phyloP scores from a whole-genome alignment of 2,329 filamentous ascomycete genomes.

The Diaporthe aspalathi region DNA sequence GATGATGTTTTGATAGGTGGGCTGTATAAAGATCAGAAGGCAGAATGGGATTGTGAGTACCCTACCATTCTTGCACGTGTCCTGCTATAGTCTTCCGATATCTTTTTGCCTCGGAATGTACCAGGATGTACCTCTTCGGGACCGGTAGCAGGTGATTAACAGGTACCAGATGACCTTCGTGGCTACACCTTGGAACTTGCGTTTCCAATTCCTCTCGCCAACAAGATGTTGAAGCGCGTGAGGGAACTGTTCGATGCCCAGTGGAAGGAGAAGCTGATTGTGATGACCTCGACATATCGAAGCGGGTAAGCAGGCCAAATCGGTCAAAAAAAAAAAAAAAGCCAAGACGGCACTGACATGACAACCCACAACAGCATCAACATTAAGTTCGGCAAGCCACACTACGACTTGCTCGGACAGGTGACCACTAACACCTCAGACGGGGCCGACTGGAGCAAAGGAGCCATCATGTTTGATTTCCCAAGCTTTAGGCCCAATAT shows the following conservation, averaged over 20 bases:
- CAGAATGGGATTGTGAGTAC: conserved; percentile 59
- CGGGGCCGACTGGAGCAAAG: conserved; percentile 61
- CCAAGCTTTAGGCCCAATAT: conserved; percentile 58
- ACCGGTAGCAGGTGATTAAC: too few relatives aligned
- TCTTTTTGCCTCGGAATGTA: too few relatives aligned
- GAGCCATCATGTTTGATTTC: conserved; percentile 66
- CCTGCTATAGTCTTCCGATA: too few relatives aligned
- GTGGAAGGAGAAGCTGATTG: conserved; percentile 51
- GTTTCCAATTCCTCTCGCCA: conserved; percentile 62
- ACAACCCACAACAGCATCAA: conserved; percentile 15
- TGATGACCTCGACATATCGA: conserved; percentile 63
- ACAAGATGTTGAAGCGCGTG: conserved; percentile 61
- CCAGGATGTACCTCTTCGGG: too few relatives aligned
- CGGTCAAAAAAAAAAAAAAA: too few relatives aligned
- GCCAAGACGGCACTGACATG: background rate
- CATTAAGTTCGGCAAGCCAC: conserved; percentile 63
- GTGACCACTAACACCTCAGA: conserved; percentile 60
- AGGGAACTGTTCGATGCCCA: conserved; percentile 61
- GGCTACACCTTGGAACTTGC: conserved; percentile 63
- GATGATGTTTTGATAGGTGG: conserved; percentile 64
- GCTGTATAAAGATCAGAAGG: conserved; percentile 59
- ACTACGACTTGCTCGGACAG: conserved; percentile 62
- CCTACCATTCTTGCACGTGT: too few relatives aligned
- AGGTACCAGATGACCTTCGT: conserved; percentile 50
- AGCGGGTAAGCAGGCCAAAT: conserved; percentile 48